A percentile compares a stretch with the other conserved stretches of the same genome.
phyloP scores from a whole-genome alignment of 306 rosid species.

The Prunus campanulata region DNA sequence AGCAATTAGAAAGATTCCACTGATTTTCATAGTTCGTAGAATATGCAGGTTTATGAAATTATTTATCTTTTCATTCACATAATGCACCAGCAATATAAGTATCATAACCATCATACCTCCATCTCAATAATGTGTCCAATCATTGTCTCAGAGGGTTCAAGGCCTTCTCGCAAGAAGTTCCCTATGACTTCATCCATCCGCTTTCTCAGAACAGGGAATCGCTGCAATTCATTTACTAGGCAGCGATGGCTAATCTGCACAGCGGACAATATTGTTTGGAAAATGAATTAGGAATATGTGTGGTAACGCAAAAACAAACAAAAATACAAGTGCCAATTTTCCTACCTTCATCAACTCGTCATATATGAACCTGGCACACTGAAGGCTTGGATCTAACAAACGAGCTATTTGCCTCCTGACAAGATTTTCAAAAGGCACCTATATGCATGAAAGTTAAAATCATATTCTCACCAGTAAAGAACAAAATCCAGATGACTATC shows the following conservation, averaged over 20 bases:
- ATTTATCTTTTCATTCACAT: neutral
- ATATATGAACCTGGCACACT: slow-evolving; percentile 95
- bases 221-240: slow-evolving; percentile 82
- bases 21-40: neutral
- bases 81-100: slow-evolving; percentile 6
- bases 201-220: slow-evolving; percentile 86
- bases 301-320: slow-evolving; percentile 9
- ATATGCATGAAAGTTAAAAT: slow-evolving; percentile 23
- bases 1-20: neutral
- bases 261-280: slow-evolving; percentile 14
- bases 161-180: slow-evolving; percentile 88
- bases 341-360: slow-evolving; percentile 86
- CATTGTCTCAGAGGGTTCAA: slow-evolving; percentile 89
- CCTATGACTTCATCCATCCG: slow-evolving; percentile 97
- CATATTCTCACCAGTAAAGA: neutral
- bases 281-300: slow-evolving; percentile 16
- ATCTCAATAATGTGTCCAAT: slow-evolving; percentile 90
- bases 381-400: slow-evolving; percentile 95
- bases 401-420: slow-evolving; percentile 92
- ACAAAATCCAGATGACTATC: neutral
- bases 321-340: neutral
- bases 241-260: slow-evolving; percentile 90
- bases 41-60: neutral
- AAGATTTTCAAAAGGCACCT: slow-evolving; percentile 98
- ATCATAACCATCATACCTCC: slow-evolving; percentile 59